Evolutionary conservation across 768 basidiomycete species (phyloP).

Genomic region (Dendrothele bispora): DNA sequence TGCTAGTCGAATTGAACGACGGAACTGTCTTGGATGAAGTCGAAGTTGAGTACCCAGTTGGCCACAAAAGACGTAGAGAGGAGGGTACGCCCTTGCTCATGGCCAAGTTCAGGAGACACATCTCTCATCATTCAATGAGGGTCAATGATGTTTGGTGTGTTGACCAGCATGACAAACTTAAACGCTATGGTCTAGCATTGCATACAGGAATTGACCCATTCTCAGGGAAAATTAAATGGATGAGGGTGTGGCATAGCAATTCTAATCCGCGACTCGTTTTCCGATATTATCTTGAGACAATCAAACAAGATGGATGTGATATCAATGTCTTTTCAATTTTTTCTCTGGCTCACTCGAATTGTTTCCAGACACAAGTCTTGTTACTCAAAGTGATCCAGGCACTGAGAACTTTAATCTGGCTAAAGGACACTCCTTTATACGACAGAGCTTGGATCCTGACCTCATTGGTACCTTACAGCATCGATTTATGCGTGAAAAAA

Average conservation of each 20-base stretch:
- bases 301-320: too few species aligned
- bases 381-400: slow-evolving; percentile 32
- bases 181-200: too few species aligned
- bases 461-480: slow-evolving; percentile 26
- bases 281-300: too few species aligned
- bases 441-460: slow-evolving; percentile 23
- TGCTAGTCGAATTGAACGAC: slow-evolving; percentile 84
- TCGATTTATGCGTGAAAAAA: slow-evolving; percentile 21
- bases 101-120: slow-evolving; percentile 87
- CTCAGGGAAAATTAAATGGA: too few species aligned
- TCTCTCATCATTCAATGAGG: too few species aligned
- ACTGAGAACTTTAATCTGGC: slow-evolving; percentile 30
- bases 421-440: slow-evolving; percentile 27
- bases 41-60: slow-evolving; percentile 87
- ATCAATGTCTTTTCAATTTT: too few species aligned
- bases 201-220: too few species aligned
- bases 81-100: slow-evolving; percentile 88
- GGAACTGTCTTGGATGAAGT: slow-evolving; percentile 89
- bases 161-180: too few species aligned
- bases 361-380: slow-evolving; percentile 22
- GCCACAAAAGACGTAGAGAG: slow-evolving; percentile 82
- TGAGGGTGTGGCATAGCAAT: too few species aligned
- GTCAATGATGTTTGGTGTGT: too few species aligned
- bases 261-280: too few species aligned
- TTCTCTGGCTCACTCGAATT: too few species aligned